Evolutionary conservation across 139 green algal species (phyloP).

Genomic region (Closterium sp.): DNA sequence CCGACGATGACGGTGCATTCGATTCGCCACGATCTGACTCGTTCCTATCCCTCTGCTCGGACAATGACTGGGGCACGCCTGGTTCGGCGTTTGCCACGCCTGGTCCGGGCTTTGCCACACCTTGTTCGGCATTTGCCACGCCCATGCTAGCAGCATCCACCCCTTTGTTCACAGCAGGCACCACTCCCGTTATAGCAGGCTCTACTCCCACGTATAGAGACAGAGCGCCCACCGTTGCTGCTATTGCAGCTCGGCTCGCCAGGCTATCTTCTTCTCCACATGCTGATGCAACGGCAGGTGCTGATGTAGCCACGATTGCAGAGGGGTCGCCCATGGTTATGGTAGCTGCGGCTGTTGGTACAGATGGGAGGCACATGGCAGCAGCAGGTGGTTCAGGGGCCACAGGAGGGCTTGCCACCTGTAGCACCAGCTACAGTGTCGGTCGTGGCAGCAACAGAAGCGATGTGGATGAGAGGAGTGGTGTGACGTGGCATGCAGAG

Average conservation of each 20-base stretch:
- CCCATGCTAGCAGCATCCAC: background rate
- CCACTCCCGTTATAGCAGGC: background rate
- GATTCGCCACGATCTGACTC: background rate
- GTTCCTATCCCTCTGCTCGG: background rate
- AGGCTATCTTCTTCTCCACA: background rate
- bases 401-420: background rate
- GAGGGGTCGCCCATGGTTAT: background rate
- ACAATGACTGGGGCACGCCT: background rate
- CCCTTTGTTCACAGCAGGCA: background rate
- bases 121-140: background rate
- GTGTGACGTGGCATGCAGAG: background rate
- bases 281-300: background rate
- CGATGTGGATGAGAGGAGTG: background rate
- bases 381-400: too few species aligned
- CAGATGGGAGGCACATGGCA: too few species aligned
- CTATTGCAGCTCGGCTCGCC: background rate
- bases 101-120: background rate
- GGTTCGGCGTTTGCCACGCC: background rate
- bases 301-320: background rate
- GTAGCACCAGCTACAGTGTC: background rate
- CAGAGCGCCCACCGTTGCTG: background rate
- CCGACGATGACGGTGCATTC: background rate
- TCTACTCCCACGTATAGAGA: background rate
- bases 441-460: background rate
- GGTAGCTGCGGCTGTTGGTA: too few species aligned